A percentile compares a stretch with the other conserved stretches of the same genome.
phyloP scores from a whole-genome alignment of 768 basidiomycete genomes.

The Cubamyces sp. region DNA sequence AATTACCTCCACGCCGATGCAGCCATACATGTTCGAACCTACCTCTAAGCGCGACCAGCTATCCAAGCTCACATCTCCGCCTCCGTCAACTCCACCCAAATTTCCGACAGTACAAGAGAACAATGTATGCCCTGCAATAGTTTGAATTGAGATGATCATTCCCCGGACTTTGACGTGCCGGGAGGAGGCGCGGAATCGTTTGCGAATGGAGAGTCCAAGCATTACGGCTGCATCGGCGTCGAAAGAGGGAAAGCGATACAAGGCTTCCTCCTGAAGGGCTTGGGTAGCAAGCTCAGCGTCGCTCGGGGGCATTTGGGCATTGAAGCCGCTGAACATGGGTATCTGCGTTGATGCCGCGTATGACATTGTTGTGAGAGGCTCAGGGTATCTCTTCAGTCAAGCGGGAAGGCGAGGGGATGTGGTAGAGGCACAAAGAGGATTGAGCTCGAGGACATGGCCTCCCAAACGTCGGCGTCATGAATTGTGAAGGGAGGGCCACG shows the following conservation, averaged over 20 bases:
- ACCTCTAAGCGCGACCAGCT: conserved; percentile 78
- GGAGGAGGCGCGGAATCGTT: conserved; percentile 76
- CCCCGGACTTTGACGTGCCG: conserved; percentile 80
- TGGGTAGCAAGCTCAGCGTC: conserved; percentile 77
- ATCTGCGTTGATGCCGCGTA: conserved; percentile 23
- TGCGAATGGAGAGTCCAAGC: conserved; percentile 76
- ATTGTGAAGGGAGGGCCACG: conserved; percentile 13
- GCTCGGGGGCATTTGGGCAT: conserved; percentile 59
- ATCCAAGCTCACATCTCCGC: conserved; percentile 79
- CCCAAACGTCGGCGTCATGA: background rate
- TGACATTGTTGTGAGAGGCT: conserved; percentile 7
- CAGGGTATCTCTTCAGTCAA: conserved; percentile 1
- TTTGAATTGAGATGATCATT: conserved; percentile 78
- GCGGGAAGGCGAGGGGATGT: background rate
- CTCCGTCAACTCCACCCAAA: conserved; percentile 63
- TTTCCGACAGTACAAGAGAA: conserved; percentile 88
- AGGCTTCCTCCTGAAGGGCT: conserved; percentile 69
- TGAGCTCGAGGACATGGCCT: background rate
- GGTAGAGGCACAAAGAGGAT: background rate
- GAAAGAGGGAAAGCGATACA: conserved; percentile 74
- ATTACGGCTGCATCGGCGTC: conserved; percentile 80
- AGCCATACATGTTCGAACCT: conserved; percentile 2
- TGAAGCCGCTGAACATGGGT: conserved; percentile 65
- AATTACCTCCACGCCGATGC: background rate
- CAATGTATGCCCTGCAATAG: conserved; percentile 75